Base-by-base conservation (phyloP, 2,329 filamentous ascomycete species). In the Periconia sp. region DNA sequence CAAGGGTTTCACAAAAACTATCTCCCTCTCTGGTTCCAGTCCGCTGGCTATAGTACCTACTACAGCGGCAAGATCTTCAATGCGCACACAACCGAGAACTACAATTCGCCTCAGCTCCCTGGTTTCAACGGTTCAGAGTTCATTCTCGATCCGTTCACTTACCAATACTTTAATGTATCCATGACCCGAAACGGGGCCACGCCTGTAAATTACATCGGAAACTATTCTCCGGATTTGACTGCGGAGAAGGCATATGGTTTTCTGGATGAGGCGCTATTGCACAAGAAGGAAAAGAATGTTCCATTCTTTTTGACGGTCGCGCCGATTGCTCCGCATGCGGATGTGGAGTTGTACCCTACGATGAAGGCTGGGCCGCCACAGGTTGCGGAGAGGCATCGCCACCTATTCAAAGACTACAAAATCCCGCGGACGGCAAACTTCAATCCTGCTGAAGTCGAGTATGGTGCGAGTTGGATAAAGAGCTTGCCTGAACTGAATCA, bases 51-150 rank as follows among this genome's bases (percentile, higher is more conserved):
- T 59, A 80, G 81, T 17, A 87, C 85, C 0, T 88, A 86, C 59
- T 88, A 88, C 57, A 81, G 80, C 0, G 86, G 84, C 13, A 89
- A 89, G 59, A 71, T 88, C 2, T 85, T 86, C 67, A 89, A 89
- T 52, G 73, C 76, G 0, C 84, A 87, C 40, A 79, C 72, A 5
- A 40, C 80, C 1, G 56, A 75, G 1, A 88, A 86, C 51, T 88
- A 86, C 61, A 70, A 85, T 56, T 68, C 73, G 4, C 78, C 84
- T 1, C 75, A 69, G 30, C 74, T 78, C 0, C 74, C 72, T 1
- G 84, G 84, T 1, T 88, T 81, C 73, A 85, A 74, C n/a, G 75
- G 73, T 9, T 26, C 35, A 22, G 77, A 79, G 47, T 79, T 86
- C 51, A 69, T 86, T 1, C 68, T 87, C 1, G 84, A 88, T 47